Evolutionary conservation across 495 filamentous ascomycete species (phyloP), one percentile per base, ranked within the genome.

Genomic region (Achaetomiella virescens): DNA sequence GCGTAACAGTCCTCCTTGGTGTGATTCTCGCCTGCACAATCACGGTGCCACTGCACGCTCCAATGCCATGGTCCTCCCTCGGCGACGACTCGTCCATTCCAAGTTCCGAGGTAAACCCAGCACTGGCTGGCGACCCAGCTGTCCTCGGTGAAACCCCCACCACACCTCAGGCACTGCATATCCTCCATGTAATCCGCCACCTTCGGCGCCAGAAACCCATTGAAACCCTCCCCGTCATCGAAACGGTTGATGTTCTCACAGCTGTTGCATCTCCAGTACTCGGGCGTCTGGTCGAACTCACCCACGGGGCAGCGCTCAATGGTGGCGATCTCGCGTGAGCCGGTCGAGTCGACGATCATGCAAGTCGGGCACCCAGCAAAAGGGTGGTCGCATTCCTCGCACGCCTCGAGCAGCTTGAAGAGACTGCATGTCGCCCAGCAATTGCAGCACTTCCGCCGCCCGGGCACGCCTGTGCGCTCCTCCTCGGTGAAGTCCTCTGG

Each of bases 221-320:
- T 62, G 17, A 50, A 36, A 0, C 52, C 52, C 22, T 29, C 52
- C 2, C 51, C 48, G n/a, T 53, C 33, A 18, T 54, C 56, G 14
- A 63, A 63, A 14, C 27, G 35, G 20, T 63, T 63, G 53, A 63
- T 45, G 18, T 42, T 27, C 43, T 59, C 56, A 43, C 61, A 63
- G 1, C 38, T n/a, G 33, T 44, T 48, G 25, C 57, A 63, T 31
- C 61, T 27, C 57, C 61, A 63, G 21, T 24, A 54, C 35, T 63
- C 57, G 10, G 61, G 61, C 15, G 61, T 59, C 49, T 63, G 61
- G 45, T 63, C 61, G n/a, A 56, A 60, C 37, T 63, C 61, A n/a
- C 57, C 61, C 1, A 48, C 40, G 6, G 55, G 48, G 10, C 37
- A 41, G n/a, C 36, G 37, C 5, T 63, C 53, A 9, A 53, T 33